phyloP scores from a whole-genome alignment of 148 eudicot genomes.

The Tetragonia tetragonoides region DNA sequence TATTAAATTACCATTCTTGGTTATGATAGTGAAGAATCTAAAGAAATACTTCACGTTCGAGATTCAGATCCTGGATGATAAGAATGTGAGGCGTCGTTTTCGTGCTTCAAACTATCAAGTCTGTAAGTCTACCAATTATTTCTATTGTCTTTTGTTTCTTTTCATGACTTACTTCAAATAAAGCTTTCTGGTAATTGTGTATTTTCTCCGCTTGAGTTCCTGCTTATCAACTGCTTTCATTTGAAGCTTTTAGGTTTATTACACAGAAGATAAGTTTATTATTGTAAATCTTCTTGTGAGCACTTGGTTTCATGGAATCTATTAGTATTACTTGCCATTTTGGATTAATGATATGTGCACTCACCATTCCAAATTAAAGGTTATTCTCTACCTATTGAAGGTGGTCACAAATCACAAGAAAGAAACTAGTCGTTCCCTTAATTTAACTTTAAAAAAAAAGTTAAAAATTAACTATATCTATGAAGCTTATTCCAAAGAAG shows the following conservation, averaged over 20 bases:
- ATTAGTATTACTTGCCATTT: background rate
- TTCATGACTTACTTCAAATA: background rate
- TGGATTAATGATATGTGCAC: background rate
- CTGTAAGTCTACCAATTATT: constrained; percentile 76
- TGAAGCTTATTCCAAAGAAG: background rate
- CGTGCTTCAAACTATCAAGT: constrained; percentile 99
- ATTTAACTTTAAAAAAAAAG: no score
- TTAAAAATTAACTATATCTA: background rate
- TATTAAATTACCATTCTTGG: constrained; percentile 90
- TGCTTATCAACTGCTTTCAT: background rate
- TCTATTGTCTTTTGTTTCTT: constrained; percentile 7
- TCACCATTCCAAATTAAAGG: background rate
- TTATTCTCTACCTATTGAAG: background rate
- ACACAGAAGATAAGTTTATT: background rate
- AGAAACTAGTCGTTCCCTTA: background rate
- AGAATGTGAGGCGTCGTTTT: constrained; percentile 97
- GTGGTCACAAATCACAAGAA: background rate
- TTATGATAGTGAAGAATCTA: constrained; percentile 85
- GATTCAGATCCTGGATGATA: constrained; percentile 98
- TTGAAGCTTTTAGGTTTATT: background rate
- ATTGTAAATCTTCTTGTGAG: background rate
- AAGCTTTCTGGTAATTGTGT: background rate
- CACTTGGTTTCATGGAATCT: background rate
- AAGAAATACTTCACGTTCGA: constrained; percentile 97
- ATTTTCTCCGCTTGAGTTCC: background rate